Evolutionary conservation across 2,329 filamentous ascomycete genomes (phyloP), one percentile per base, ranked within the genome.

Genomic region (Phialophora verrucosa): DNA sequence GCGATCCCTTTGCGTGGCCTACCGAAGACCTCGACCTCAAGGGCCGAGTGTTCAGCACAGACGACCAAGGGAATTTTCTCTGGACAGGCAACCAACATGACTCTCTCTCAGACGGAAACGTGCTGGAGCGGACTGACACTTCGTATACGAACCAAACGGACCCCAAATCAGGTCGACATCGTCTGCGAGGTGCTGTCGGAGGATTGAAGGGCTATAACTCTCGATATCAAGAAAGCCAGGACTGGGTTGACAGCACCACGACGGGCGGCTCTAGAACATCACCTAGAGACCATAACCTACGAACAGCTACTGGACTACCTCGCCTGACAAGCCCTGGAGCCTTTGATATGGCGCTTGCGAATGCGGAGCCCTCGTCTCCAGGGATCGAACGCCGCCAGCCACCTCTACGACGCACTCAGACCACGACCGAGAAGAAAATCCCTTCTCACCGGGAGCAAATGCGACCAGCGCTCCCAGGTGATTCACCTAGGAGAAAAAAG

Each of bases 11-110:
- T 44, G 58, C 50, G 23, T 62, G 58, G n/a, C 62, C 68, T n/a
- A 42, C 60, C n/a, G 70, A 70, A 20, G 68, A 69, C n/a, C 31
- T 65, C 27, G 68, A 69, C 27, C 44, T 66, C 6, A 69, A 70
- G 14, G 79, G 79, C 23, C 77, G 79, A 74, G 76, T 82, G 62
- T 82, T 82, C 66, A 78, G 78, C 4, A 78, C 76, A 17, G 80
- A 82, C 67, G 78, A 82, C 20, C 79, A 81, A 63, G 81, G 80
- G 38, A 78, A 78, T 29, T 81, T 80, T 72, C 70, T 79, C 27
- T 83, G 81, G 80, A 78, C 79, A 4, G 78, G 76, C 70, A 78
- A 77, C 44, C 64, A 67, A 20, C 65, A 64, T 25, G 67, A 71
- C 44, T 68, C 67, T 4, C 17, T 60, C 20, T 65, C 62, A 8